Conservation (phyloP, 345 rosid genomes). For the Aquilaria sinensis region DNA sequence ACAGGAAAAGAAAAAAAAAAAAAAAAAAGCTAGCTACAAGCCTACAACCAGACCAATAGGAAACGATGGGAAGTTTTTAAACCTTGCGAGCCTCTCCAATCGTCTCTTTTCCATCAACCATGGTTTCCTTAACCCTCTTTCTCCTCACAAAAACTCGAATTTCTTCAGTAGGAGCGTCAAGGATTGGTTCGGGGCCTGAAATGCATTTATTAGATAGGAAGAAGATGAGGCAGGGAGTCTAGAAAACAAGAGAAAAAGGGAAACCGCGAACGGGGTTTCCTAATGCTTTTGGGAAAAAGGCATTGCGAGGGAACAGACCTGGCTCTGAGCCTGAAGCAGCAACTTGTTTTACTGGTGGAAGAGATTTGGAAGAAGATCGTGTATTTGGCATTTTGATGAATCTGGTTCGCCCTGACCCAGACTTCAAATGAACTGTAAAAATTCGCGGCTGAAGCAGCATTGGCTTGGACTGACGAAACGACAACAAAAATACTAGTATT, state of each 20-base stretch:
- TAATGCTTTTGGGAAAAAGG: not conserved
- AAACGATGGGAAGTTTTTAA: slow-evolving; percentile 4
- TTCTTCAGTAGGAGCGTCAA: slow-evolving; percentile 21
- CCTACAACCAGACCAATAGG: not conserved
- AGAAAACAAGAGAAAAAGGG: not conserved
- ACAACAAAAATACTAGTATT: too few species aligned
- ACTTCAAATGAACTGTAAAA: too few species aligned
- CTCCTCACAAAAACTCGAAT: slow-evolving; percentile 48
- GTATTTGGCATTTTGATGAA: slow-evolving; percentile 25
- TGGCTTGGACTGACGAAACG: too few species aligned
- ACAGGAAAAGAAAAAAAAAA: not conserved
- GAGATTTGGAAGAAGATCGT: slow-evolving; percentile 19
- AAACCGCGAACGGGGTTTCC: not conserved
- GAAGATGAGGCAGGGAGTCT: not conserved
- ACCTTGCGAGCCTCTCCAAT: slow-evolving; percentile 20
- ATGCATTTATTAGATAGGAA: not conserved
- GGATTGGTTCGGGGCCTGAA: slow-evolving; percentile 17
- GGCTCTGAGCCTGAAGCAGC: slow-evolving; percentile 19
- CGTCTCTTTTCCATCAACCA: slow-evolving; percentile 19
- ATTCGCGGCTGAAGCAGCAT: too few species aligned
- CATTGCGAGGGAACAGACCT: slow-evolving; percentile 21
- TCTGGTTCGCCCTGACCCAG: slow-evolving; percentile 4
- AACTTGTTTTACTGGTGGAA: slow-evolving; percentile 11
- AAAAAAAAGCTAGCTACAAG: too few species aligned
- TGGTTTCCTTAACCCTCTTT: slow-evolving; percentile 37